phyloP scores from a whole-genome alignment of 306 rosid genomes.

The Vigna nakashimae region DNA sequence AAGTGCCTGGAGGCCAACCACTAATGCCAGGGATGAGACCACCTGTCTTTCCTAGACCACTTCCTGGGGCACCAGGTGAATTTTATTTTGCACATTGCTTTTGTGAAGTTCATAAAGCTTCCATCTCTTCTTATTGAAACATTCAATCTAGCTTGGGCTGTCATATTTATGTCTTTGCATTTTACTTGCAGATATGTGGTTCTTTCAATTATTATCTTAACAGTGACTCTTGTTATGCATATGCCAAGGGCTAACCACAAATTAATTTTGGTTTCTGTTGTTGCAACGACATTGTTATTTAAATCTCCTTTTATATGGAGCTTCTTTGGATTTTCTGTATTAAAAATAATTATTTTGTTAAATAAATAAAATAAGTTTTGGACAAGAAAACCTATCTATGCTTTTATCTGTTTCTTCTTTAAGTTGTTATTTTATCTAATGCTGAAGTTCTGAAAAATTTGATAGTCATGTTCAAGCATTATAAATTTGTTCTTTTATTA shows the following conservation, averaged over 20 bases:
- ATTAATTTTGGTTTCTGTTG: neutral
- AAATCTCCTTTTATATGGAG: neutral
- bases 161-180: conserved; percentile 17
- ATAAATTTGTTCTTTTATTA: conserved; percentile 5
- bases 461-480: conserved; percentile 28
- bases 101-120: neutral
- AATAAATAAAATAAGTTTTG: conserved; percentile 3
- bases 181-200: conserved; percentile 16
- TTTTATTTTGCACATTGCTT: neutral
- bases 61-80: conserved; percentile 79
- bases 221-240: neutral
- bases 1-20: conserved; percentile 61
- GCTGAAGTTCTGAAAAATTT: conserved; percentile 18
- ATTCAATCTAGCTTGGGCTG: neutral
- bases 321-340: conserved; percentile 15
- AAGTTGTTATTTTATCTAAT: conserved; percentile 25
- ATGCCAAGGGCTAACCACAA: neutral
- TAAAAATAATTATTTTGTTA: neutral
- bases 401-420: conserved; percentile 6
- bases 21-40: conserved; percentile 80
- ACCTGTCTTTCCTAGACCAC: conserved; percentile 88
- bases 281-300: conserved; percentile 25
- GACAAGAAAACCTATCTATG: neutral
- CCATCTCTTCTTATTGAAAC: conserved; percentile 28
- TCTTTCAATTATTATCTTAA: neutral